Percentiles rank a stretch among this genome's conserved stretches.
These are phyloP conservation scores for Tetrapisispora taiwanensis DNA, from an alignment of 805 yeast species.

Conservation along the genomic window DNA sequence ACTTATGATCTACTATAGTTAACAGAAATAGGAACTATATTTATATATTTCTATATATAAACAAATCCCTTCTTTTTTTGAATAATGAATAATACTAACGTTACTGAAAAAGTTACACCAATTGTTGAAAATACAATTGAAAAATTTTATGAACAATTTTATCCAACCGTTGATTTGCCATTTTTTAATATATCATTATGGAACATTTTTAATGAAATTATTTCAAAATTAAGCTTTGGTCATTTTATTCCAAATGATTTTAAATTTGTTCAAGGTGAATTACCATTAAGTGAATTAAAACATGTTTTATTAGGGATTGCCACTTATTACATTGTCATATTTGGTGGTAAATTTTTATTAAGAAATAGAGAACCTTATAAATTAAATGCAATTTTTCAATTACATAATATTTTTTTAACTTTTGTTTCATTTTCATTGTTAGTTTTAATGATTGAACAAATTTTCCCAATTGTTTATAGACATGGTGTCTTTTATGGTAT, in stretches of 20 bases:
- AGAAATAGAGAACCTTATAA: constrained; percentile 54
- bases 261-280: constrained; percentile 50
- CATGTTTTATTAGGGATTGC: constrained; percentile 50
- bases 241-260: constrained; percentile 38
- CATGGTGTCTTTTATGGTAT: constrained; percentile 80
- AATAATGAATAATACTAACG: neutral
- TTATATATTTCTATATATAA: too few relatives aligned
- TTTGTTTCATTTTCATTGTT: constrained; percentile 55
- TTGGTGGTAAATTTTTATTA: constrained; percentile 71
- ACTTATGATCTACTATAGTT: too few relatives aligned
- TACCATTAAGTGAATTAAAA: constrained; percentile 55
- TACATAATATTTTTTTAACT: constrained; percentile 76
- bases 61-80: too few relatives aligned
- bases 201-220: constrained; percentile 18
- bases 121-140: neutral
- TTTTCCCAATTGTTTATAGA: constrained; percentile 61
- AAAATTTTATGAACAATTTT: constrained; percentile 8
- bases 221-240: constrained; percentile 16
- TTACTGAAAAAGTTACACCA: neutral
- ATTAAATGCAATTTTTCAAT: constrained; percentile 64
- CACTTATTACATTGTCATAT: constrained; percentile 66
- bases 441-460: constrained; percentile 69
- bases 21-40: too few relatives aligned
- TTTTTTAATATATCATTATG: constrained; percentile 29
- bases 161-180: constrained; percentile 28